Evolutionary conservation across 257 asterid species (phyloP), one percentile per base, ranked within the genome.

Genomic region (Solanum stenotomum): DNA sequence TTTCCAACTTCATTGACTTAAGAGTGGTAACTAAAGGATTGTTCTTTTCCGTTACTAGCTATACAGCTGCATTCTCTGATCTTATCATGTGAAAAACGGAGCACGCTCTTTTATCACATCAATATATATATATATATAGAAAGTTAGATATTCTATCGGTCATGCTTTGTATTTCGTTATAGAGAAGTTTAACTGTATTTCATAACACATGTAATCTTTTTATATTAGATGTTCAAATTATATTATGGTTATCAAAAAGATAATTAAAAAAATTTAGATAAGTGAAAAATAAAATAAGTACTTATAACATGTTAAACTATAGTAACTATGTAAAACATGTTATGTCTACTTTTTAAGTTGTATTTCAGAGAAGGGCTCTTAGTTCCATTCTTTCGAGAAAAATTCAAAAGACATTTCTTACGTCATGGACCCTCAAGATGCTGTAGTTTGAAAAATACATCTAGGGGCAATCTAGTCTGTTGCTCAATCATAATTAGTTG

Each of bases 1-100:
- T 75, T 75, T 44, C 10, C 4, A 87, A 89, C 89, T 90, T 93
- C 92, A 92, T 91, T 88, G 90, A 89, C 91, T 92, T 92, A 77
- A 13, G 89, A 91, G 87, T 86, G 87, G 31, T 87, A 49, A 71
- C 44, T 46, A 37, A 78, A 70, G 49, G 82, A 40, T 46, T 33
- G 42, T 86, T 70, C 52, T 44, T 68, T 70, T 40, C 29, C 44
- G 42, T 87, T 86, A 89, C 65, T 86, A 70, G 65, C 84, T 44
- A 86, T 27, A 44, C 67, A 27, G 15, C 40, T 44, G 85, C 87
- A 86, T 79, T 88, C 29, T n/a, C 65, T 42, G 37, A 90, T 63
- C 37, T 63, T 25, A 86, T 44, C 83, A 42, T 40, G 46, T 33
- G 49, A 37, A 76, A 38, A 52, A 52, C 40, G 65, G 12, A 46